Conservation (phyloP, 768 basidiomycete genomes). For the Antrodiella citrinella region DNA sequence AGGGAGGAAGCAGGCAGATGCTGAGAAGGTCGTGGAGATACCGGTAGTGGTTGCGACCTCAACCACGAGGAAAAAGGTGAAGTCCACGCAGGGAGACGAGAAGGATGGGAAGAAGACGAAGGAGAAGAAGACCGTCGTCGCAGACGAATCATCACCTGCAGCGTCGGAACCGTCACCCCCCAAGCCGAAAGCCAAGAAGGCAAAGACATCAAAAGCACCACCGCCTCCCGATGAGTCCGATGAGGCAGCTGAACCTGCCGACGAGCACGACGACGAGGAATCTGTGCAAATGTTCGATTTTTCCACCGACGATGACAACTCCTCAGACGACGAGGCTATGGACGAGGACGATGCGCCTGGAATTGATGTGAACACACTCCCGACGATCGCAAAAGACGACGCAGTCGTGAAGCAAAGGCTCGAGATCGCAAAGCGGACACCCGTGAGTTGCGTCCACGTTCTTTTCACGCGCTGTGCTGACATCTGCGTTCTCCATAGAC, state of each 20-base stretch:
- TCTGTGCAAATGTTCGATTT: slow-evolving; percentile 57
- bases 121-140: neutral
- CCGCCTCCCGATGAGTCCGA: slow-evolving; percentile 7
- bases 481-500: slow-evolving; percentile 26
- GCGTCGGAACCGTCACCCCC: neutral
- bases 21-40: slow-evolving; percentile 1
- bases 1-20: slow-evolving; percentile 6
- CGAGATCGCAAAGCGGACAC: slow-evolving; percentile 48
- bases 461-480: slow-evolving; percentile 23
- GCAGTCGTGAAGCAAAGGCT: slow-evolving; percentile 56
- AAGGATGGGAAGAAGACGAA: slow-evolving; percentile 9
- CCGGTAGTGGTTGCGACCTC: neutral
- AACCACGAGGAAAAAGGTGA: neutral
- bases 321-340: slow-evolving; percentile 71
- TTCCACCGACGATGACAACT: slow-evolving; percentile 67
- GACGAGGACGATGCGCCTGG: slow-evolving; percentile 43
- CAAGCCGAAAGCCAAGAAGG: slow-evolving; percentile 5
- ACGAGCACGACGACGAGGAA: slow-evolving; percentile 2
- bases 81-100: no score
- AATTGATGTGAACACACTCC: slow-evolving; percentile 66
- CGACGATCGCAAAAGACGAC: slow-evolving; percentile 86
- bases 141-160: neutral
- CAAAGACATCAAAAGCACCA: slow-evolving; percentile 4
- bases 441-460: slow-evolving; percentile 42
- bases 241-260: slow-evolving; percentile 3